Conservation (phyloP, 2,329 filamentous ascomycete species). For the Calonectria pseudoreteaudii region DNA sequence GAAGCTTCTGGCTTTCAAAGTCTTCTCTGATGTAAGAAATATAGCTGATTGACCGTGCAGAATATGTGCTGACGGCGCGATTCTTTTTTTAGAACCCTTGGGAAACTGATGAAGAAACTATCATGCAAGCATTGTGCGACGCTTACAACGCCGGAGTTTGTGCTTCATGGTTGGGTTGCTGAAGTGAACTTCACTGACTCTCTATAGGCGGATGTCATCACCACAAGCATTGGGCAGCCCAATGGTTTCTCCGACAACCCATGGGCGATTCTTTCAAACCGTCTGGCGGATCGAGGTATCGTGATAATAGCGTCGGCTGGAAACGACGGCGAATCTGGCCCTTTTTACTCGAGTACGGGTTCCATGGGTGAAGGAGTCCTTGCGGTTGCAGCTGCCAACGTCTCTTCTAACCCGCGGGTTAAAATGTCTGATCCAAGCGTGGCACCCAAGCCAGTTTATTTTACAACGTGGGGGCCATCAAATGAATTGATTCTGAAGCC, state of each 20-base stretch:
- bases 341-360: conserved; percentile 56
- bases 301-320: conserved; percentile 64
- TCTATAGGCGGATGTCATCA: conserved; percentile 56
- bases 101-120: conserved; percentile 48
- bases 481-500: conserved; percentile 65
- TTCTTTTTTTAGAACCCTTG: conserved; percentile 36
- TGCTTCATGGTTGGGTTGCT: not conserved
- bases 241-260: conserved; percentile 56
- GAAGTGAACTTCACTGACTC: not conserved
- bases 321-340: conserved; percentile 61
- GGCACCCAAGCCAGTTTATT: conserved; percentile 54
- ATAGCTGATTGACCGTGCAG: not conserved
- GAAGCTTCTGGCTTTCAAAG: conserved; percentile 57
- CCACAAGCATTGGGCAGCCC: conserved; percentile 52
- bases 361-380: conserved; percentile 49
- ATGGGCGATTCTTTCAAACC: conserved; percentile 55
- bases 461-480: conserved; percentile 64
- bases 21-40: conserved; percentile 51
- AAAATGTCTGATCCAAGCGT: conserved; percentile 41
- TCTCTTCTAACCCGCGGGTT: conserved; percentile 56
- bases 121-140: conserved; percentile 52
- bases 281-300: conserved; percentile 58
- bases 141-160: conserved; percentile 50
- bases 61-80: not conserved
- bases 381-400: conserved; percentile 52